A percentile compares a stretch with the other conserved stretches of the same genome.
Conservation (phyloP, 2,329 filamentous ascomycete species). For the Beauveria bassiana region DNA sequence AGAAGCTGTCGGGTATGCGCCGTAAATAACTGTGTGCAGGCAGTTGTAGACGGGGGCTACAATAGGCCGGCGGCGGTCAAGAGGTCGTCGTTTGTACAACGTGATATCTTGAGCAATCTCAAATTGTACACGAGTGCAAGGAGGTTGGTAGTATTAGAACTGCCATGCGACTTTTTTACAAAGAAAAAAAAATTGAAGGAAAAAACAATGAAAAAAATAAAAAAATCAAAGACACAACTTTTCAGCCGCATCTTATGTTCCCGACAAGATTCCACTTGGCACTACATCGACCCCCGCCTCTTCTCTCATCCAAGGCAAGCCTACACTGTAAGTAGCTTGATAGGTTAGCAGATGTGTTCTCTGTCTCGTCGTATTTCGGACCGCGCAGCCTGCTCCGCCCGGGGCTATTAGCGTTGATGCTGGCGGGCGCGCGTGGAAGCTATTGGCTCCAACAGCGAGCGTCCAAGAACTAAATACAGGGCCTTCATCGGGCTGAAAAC, state of each 20-base stretch:
- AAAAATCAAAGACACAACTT: neutral
- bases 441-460: neutral
- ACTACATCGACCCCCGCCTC: neutral
- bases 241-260: conserved; percentile 2
- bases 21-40: neutral
- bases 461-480: too few species aligned
- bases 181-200: neutral
- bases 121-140: neutral
- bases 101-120: neutral
- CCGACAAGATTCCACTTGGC: neutral
- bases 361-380: conserved; percentile 1
- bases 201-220: neutral
- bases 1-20: neutral
- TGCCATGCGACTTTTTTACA: neutral
- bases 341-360: too few species aligned
- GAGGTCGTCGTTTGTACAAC: neutral
- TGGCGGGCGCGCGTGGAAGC: too few species aligned
- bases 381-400: neutral
- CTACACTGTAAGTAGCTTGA: too few species aligned
- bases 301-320: neutral
- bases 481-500: neutral
- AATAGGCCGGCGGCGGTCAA: neutral
- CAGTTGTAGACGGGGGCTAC: neutral
- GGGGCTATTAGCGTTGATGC: neutral
- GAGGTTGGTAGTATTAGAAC: neutral